Evolutionary conservation across 352 stramenopile genomes (phyloP).

Genomic region (Pythium aphanidermatum): DNA sequence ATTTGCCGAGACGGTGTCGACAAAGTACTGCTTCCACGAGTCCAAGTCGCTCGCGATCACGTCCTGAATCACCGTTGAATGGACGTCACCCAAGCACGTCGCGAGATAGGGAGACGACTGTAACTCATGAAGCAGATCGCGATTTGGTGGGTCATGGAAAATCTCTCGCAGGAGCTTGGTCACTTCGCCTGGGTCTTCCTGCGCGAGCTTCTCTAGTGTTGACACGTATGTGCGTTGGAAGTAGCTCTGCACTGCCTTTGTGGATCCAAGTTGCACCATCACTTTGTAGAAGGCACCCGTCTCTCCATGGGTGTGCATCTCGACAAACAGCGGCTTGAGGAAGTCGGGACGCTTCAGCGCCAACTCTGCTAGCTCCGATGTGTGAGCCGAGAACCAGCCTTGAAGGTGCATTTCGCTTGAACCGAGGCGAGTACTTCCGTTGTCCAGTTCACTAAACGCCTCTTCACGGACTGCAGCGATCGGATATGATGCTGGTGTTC

Average conservation of each 20-base stretch:
- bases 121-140: constrained; percentile 47
- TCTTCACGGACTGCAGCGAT: too few relatives aligned
- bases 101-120: constrained; percentile 46
- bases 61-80: constrained; percentile 52
- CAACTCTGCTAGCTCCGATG: constrained; percentile 38
- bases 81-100: constrained; percentile 54
- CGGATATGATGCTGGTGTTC: background rate
- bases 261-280: constrained; percentile 56
- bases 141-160: constrained; percentile 33
- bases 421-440: background rate
- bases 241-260: constrained; percentile 54
- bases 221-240: constrained; percentile 41
- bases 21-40: constrained; percentile 59
- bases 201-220: constrained; percentile 45
- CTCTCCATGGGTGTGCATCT: constrained; percentile 50
- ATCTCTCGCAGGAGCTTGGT: constrained; percentile 43
- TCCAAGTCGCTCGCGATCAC: constrained; percentile 58
- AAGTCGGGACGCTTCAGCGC: constrained; percentile 49
- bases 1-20: constrained; percentile 44
- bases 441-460: too few relatives aligned
- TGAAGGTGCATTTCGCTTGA: constrained; percentile 20
- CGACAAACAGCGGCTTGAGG: constrained; percentile 53
- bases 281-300: constrained; percentile 49
- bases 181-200: constrained; percentile 55
- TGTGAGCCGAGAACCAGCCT: constrained; percentile 61